Evolutionary conservation across 1,139 yeast species (phyloP).

Genomic region (Magnusiomyces tetraspermus): DNA sequence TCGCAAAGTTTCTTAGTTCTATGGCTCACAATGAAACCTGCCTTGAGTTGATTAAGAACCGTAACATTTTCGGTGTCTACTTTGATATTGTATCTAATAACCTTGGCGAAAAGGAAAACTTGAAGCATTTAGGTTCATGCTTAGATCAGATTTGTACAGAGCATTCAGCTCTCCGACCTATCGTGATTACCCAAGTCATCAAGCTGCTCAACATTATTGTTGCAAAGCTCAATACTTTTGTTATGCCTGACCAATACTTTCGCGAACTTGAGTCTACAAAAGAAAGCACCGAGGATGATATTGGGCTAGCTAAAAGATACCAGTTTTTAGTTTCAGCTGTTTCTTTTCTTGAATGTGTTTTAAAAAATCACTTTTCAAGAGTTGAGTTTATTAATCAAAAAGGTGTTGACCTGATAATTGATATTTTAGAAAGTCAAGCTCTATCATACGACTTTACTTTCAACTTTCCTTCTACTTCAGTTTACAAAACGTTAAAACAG

Average conservation of each 20-base stretch:
- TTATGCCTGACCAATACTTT: constrained; percentile 9
- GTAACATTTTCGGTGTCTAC: constrained; percentile 40
- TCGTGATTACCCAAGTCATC: constrained; percentile 45
- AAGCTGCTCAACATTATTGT: constrained; percentile 43
- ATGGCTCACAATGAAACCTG: constrained; percentile 73
- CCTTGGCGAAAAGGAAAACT: constrained; percentile 26
- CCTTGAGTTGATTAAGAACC: constrained; percentile 44
- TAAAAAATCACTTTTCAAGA: constrained; percentile 28
- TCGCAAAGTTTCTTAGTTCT: constrained; percentile 78
- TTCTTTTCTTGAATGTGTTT: constrained; percentile 28
- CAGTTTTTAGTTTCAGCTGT: constrained; percentile 12
- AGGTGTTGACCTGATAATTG: constrained; percentile 25
- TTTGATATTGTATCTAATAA: constrained; percentile 18
- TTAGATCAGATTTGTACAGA: constrained; percentile 81
- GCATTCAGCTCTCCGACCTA: constrained; percentile 60
- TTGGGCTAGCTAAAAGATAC: constrained; percentile 10
- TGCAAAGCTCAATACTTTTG: constrained; percentile 14
- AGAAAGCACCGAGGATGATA: constrained; percentile 14
- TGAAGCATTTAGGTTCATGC: constrained; percentile 53
- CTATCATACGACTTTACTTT: constrained; percentile 33
- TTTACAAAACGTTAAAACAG: constrained; percentile 23
- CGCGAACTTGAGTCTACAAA: constrained; percentile 14
- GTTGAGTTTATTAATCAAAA: constrained; percentile 28
- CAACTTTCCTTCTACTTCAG: constrained; percentile 25
- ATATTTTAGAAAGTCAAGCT: constrained; percentile 23